A percentile compares a stretch with the other conserved stretches of the same genome.
phyloP scores from a whole-genome alignment of 768 basidiomycete genomes.

The Pleurotus pulmonarius region DNA sequence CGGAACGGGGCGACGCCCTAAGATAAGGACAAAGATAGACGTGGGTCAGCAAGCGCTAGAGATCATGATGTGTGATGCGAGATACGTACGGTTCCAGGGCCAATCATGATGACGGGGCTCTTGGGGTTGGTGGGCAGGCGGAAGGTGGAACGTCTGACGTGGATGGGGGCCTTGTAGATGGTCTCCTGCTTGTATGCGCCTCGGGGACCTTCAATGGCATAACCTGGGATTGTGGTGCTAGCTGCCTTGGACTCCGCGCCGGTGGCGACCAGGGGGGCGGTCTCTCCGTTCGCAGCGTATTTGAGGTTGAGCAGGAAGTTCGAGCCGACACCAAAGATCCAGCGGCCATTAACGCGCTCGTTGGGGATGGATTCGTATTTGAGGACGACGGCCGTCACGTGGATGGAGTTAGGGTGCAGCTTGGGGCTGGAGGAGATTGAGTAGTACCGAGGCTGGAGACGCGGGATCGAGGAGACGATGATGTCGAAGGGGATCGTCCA shows the following conservation, averaged over 20 bases:
- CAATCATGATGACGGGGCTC: constrained; percentile 98
- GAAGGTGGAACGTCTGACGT: constrained; percentile 96
- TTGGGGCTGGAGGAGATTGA: constrained; percentile 99
- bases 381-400: constrained; percentile 93
- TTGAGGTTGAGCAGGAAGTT: constrained; percentile 96
- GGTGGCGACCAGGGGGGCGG: constrained; percentile 37
- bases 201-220: constrained; percentile 89
- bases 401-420: constrained; percentile 82
- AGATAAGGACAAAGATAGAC: constrained; percentile 5
- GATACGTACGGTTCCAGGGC: constrained; percentile 88
- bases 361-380: constrained; percentile 76
- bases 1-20: constrained; percentile 99
- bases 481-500: constrained; percentile 98
- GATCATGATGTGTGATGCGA: neutral
- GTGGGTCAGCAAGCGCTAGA: constrained; percentile 9
- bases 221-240: constrained; percentile 53
- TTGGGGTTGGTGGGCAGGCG: constrained; percentile 96
- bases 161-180: constrained; percentile 84
- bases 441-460: constrained; percentile 96
- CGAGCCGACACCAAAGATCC: constrained; percentile 87
- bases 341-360: constrained; percentile 50
- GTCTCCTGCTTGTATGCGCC: constrained; percentile 72
- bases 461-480: constrained; percentile 88
- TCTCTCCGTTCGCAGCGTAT: constrained; percentile 61
- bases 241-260: constrained; percentile 30